Evolutionary conservation across 805 yeast genomes (phyloP).

Genomic region (Candida arabinofermentans): DNA sequence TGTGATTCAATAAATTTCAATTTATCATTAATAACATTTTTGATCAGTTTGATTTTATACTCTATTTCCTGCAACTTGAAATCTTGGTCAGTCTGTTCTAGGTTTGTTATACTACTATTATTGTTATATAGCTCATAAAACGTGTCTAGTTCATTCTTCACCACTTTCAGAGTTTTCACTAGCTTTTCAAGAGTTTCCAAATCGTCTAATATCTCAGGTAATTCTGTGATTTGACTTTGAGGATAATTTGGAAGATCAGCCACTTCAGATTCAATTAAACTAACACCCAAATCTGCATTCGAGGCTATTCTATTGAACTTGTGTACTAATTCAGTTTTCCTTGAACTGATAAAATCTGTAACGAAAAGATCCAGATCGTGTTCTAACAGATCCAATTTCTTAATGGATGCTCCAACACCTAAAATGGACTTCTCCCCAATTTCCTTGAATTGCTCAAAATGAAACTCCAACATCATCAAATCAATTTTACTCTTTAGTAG

Average conservation of each 20-base stretch:
- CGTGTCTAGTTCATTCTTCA: slow-evolving; percentile 11
- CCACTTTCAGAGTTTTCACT: slow-evolving; percentile 21
- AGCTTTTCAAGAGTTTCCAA: slow-evolving; percentile 31
- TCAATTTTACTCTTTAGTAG: slow-evolving; percentile 17
- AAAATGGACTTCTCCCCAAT: slow-evolving; percentile 13
- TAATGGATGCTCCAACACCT: slow-evolving; percentile 13
- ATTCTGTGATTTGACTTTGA: slow-evolving; percentile 34
- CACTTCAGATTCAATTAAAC: slow-evolving; percentile 17
- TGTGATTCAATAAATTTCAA: slow-evolving; percentile 40
- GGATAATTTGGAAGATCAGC: slow-evolving; percentile 27
- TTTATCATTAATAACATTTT: slow-evolving; percentile 35
- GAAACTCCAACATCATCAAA: slow-evolving; percentile 16
- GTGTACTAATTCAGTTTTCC: slow-evolving; percentile 22
- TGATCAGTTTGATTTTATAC: slow-evolving; percentile 34
- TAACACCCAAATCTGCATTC: slow-evolving; percentile 13
- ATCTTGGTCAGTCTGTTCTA: slow-evolving; percentile 10
- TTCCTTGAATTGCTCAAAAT: slow-evolving; percentile 15
- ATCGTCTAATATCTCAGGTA: slow-evolving; percentile 32
- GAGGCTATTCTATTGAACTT: slow-evolving; percentile 25
- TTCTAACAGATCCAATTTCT: slow-evolving; percentile 30
- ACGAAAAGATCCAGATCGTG: slow-evolving; percentile 28
- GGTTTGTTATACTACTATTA: slow-evolving; percentile 11
- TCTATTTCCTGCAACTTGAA: slow-evolving; percentile 33
- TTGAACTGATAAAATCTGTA: slow-evolving; percentile 31
- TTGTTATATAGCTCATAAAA: slow-evolving; percentile 4